Base-by-base conservation (phyloP, 164 flowering plant genomes). In the Nelumbo lutea region DNA sequence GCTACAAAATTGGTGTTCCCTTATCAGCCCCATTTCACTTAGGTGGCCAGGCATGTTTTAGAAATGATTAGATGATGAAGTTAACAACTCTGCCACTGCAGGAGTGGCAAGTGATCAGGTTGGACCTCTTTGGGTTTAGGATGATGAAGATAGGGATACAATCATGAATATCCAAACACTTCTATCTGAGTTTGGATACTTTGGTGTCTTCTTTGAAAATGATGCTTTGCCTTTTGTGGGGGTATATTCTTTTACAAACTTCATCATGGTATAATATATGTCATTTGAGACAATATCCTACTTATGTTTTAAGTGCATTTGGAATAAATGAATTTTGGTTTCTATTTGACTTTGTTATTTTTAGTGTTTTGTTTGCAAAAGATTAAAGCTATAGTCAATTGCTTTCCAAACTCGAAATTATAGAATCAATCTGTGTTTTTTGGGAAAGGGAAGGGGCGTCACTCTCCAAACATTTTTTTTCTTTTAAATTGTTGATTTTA, bases 151-250 rank as follows among this genome's bases (percentile, higher is more conserved):
- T 43, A 82, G 83, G 73, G 93, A 85, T 38, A 66, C 69, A 57
- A 89, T 74, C 65, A 79, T 88, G 83, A 96, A 90, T 76, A 90
- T 96, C 59, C 88, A 90, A 76, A 81, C 88, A 73, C 92, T 96
- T 70, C 88, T 90, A 3, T 83, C 96, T 13, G 98, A 96, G 79
- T 96, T 89, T 79, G 99, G 99, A 63, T 98, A 90, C 74, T 93
- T 96, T 81, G 93, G 96, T 47, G 98, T 89, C 80, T 90, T 96
- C 69, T 96, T 96, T 74, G 91, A 85, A 77, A 84, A 77, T 78
- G 98, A 96, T 65, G 75, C 61, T 67, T 81, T 96, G 78, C 90
- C 93, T 55, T 89, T 96, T 71, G 99, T 96, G 42, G 99, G 93
- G 97, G 99, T 96, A 88, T 60, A 62, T 64, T 66, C 46, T 60